Conservation (phyloP, 345 rosid species). For the Eucalyptus decipiens region DNA sequence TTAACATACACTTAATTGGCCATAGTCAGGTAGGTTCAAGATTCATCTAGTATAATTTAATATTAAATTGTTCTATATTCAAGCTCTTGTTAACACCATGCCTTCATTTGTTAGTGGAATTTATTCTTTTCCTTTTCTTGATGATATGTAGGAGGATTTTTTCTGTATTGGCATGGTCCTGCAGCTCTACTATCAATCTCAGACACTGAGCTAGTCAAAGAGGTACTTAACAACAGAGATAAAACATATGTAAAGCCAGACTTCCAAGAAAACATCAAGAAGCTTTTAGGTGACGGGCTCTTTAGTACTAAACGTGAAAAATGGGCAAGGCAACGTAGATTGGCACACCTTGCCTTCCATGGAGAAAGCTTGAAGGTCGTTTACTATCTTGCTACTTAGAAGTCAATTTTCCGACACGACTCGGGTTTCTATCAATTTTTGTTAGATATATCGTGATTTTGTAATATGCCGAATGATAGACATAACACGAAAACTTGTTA, state of each 20-base stretch:
- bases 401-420: neutral
- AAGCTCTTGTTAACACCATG: too few relatives aligned
- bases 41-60: too few relatives aligned
- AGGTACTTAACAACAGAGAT: slow-evolving; percentile 8
- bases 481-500: too few relatives aligned
- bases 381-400: neutral
- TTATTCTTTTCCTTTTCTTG: too few relatives aligned
- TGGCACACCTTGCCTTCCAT: slow-evolving; percentile 35
- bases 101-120: too few relatives aligned
- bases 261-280: neutral
- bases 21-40: too few relatives aligned
- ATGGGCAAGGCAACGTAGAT: slow-evolving; percentile 25
- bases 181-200: neutral
- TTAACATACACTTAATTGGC: too few relatives aligned
- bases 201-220: neutral
- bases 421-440: neutral
- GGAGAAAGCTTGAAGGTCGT: slow-evolving; percentile 23
- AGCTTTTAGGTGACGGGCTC: slow-evolving; percentile 24
- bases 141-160: neutral
- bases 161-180: neutral
- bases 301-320: slow-evolving; percentile 6
- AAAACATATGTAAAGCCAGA: neutral
- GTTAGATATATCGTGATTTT: too few relatives aligned
- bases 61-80: too few relatives aligned
- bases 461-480: too few relatives aligned